Conservation (phyloP, 78 protist genomes). For the Goniomonas avonlea region DNA sequence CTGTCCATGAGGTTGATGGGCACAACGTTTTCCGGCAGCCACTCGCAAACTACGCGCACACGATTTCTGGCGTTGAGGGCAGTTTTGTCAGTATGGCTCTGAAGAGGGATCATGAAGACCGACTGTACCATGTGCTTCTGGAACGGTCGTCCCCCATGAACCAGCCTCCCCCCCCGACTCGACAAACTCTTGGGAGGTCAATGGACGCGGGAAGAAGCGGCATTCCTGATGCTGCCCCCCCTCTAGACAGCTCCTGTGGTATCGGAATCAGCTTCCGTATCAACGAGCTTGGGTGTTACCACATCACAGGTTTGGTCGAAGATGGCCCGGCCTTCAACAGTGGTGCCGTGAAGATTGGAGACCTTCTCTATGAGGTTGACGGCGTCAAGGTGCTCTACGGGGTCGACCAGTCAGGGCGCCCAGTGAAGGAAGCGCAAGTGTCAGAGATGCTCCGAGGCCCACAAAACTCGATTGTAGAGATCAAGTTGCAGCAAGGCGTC, state of each 20-base stretch:
- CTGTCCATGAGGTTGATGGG: background rate
- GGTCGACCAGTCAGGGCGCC: background rate
- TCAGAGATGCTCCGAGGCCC: constrained; percentile 15
- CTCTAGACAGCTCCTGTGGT: no score
- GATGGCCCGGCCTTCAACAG: constrained; percentile 1
- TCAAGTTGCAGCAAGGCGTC: no score
- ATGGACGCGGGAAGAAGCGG: background rate
- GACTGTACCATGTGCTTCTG: background rate
- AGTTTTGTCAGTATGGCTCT: background rate
- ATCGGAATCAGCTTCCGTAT: background rate
- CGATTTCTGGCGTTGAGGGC: background rate
- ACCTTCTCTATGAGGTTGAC: background rate
- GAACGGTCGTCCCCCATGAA: constrained; percentile 1
- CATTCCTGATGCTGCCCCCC: constrained; percentile 1
- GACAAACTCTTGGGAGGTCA: no score
- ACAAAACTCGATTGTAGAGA: no score
- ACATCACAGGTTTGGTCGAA: background rate
- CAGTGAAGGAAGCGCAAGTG: background rate
- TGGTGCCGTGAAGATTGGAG: background rate
- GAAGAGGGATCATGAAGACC: background rate
- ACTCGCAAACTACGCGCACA: background rate
- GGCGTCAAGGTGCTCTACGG: constrained; percentile 13
- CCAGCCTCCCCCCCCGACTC: background rate
- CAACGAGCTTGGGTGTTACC: background rate
- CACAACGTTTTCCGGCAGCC: background rate